Conservation (phyloP, 768 basidiomycete genomes). For the Boletus eberwhitei region DNA sequence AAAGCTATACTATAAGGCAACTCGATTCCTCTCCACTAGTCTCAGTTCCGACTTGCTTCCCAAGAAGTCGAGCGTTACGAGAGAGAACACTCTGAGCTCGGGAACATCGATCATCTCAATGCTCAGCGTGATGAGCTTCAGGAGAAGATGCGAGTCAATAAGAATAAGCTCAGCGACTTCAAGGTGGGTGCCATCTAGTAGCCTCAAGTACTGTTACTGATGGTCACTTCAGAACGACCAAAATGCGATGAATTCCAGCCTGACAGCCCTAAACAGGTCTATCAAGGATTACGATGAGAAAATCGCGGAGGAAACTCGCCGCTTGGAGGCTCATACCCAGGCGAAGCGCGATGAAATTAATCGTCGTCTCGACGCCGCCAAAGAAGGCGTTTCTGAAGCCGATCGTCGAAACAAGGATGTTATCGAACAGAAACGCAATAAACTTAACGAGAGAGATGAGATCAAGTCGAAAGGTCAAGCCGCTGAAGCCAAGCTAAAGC, state of each 20-base stretch:
- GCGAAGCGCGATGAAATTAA: slow-evolving; percentile 59
- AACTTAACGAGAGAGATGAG: slow-evolving; percentile 28
- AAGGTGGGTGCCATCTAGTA: slow-evolving; percentile 36
- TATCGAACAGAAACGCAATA: slow-evolving; percentile 33
- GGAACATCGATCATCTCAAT: slow-evolving; percentile 47
- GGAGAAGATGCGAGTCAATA: slow-evolving; percentile 46
- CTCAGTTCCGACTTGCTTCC: slow-evolving; percentile 32
- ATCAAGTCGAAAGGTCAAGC: slow-evolving; percentile 36
- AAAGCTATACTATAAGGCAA: neutral
- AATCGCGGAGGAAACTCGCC: slow-evolving; percentile 52
- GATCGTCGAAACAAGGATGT: slow-evolving; percentile 36
- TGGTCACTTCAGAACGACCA: slow-evolving; percentile 43
- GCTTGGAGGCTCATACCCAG: slow-evolving; percentile 55
- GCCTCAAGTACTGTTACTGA: slow-evolving; percentile 1
- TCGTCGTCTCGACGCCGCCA: slow-evolving; percentile 47
- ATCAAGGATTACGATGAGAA: slow-evolving; percentile 40
- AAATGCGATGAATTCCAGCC: slow-evolving; percentile 44
- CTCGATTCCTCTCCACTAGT: slow-evolving; percentile 21
- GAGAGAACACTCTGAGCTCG: slow-evolving; percentile 39
- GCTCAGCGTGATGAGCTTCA: slow-evolving; percentile 33
- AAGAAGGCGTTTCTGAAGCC: slow-evolving; percentile 35
- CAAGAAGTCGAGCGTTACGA: slow-evolving; percentile 39
- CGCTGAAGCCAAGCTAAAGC: slow-evolving; percentile 31
- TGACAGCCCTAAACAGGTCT: slow-evolving; percentile 31
- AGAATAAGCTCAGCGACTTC: slow-evolving; percentile 38